These are phyloP conservation scores for Alternaria sp. DNA, from an alignment of 2,329 filamentous ascomycete species.

Conservation along the genomic window DNA sequence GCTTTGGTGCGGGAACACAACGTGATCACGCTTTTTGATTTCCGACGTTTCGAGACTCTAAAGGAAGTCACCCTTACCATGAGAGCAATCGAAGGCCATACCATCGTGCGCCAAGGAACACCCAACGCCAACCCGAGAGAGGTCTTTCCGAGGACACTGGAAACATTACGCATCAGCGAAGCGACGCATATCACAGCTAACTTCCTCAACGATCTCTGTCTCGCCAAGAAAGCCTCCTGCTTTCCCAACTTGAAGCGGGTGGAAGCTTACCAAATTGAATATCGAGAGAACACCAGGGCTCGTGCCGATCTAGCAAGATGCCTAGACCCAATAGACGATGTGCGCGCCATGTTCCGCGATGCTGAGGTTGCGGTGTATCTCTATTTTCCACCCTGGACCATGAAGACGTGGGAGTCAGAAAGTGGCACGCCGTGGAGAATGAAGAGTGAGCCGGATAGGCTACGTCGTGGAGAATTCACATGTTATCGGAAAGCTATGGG, in stretches of 20 bases:
- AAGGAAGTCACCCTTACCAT: slow-evolving; percentile 24
- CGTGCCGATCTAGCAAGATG: neutral
- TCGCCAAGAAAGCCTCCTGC: slow-evolving; percentile 7
- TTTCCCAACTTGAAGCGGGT: slow-evolving; percentile 17
- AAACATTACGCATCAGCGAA: slow-evolving; percentile 27
- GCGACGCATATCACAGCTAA: slow-evolving; percentile 4
- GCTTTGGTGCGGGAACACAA: neutral
- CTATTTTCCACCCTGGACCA: slow-evolving; percentile 15
- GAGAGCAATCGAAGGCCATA: slow-evolving; percentile 13
- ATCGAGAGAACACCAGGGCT: neutral
- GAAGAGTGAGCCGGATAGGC: neutral
- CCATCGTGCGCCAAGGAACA: neutral
- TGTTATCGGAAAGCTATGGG: neutral
- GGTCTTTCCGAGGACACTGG: slow-evolving; percentile 22
- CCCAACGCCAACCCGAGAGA: slow-evolving; percentile 6
- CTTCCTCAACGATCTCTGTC: slow-evolving; percentile 19
- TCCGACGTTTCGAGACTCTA: slow-evolving; percentile 17
- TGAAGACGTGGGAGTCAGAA: slow-evolving; percentile 15
- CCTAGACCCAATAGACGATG: slow-evolving; percentile 3
- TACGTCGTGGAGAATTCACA: neutral
- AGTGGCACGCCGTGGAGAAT: slow-evolving; percentile 21
- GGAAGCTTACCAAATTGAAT: slow-evolving; percentile 21
- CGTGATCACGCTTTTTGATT: slow-evolving; percentile 9
- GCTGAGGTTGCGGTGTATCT: slow-evolving; percentile 17
- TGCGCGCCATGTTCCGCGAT: slow-evolving; percentile 2